Evolutionary conservation across 768 basidiomycete species (phyloP), one percentile per base, ranked within the genome.

Genomic region (Amanita rubescens): DNA sequence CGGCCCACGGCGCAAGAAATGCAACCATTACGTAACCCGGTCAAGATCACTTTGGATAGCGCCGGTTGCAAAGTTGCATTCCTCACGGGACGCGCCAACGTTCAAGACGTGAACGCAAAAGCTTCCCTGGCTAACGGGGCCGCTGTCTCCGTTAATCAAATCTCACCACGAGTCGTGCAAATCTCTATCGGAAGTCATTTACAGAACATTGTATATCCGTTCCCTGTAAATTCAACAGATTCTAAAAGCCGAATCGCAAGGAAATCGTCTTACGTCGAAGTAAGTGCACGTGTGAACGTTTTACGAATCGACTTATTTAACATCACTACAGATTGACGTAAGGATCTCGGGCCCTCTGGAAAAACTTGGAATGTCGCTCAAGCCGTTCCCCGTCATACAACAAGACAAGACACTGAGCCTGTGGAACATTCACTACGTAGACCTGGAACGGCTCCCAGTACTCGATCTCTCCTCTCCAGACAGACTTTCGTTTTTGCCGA

Each of bases 171-270:
- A 50, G 60, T 58, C 10, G 65, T 76, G 55, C 51, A 59, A 14
- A 60, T 72, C 10, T 56, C 57, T 3, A 58, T 75, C 53, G 62
- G 58, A 1, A 37, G 54, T 2, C 62, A 65, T 45, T 30, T 55
- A 6, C 59, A 70, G 47, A 44, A 51, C 37, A 54, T 80, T 6
- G 5, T 43, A 0, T 79, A 71, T 39, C 79, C 78, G 0, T 72
- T 76, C 44, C 76, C 77, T 6, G 63, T 82, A 8, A 60, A 71
- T 25, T 66, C 67, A 4, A 53, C 57, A n/a, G 65, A 67, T 15
- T 46, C 62, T 1, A 78, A 68, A 57, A 58, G 75, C 5, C 71
- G 78, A 3, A 58, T 82, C 30, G 82, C 82, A 8, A 71, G 81
- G 34, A 80, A 74, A 56, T 79, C 75, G 3, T 63, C 59, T 39